A percentile compares a stretch with the other conserved stretches of the same genome.
Evolutionary conservation across 2,329 filamentous ascomycete genomes (phyloP).

Genomic region (Helminthosporium solani): DNA sequence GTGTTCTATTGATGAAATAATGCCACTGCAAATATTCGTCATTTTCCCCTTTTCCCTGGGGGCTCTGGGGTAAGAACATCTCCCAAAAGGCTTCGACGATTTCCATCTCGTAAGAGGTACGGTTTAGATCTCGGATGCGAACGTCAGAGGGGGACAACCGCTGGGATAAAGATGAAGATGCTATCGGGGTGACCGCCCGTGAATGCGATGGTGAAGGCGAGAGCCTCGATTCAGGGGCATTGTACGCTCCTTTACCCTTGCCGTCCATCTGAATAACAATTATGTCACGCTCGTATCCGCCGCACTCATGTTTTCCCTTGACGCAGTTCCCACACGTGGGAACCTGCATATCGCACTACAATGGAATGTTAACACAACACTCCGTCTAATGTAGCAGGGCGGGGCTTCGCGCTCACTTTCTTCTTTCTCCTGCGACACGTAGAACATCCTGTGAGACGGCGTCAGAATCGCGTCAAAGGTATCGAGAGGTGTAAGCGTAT

Average conservation of each 20-base stretch:
- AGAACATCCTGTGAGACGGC: conserved; percentile 1
- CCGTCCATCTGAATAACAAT: conserved; percentile 13
- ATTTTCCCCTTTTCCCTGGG: too few relatives aligned
- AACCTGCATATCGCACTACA: conserved; percentile 15
- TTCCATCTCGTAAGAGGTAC: conserved; percentile 10
- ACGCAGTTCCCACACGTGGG: conserved; percentile 15
- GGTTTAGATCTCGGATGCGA: conserved; percentile 9
- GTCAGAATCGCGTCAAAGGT: not conserved
- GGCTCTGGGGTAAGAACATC: conserved; percentile 2
- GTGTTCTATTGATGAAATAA: not conserved
- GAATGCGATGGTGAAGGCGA: not conserved
- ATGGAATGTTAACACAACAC: not conserved
- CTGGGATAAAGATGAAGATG: too few relatives aligned
- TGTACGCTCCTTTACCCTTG: conserved; percentile 12
- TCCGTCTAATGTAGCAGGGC: not conserved
- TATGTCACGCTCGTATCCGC: conserved; percentile 13
- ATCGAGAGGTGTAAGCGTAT: not conserved
- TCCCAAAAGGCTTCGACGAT: conserved; percentile 10
- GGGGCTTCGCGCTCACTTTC: conserved; percentile 8
- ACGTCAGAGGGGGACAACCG: conserved; percentile 3
- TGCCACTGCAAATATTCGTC: too few relatives aligned
- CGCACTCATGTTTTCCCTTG: conserved; percentile 11
- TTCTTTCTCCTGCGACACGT: conserved; percentile 17
- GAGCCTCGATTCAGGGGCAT: not conserved
- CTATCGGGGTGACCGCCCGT: not conserved